phyloP scores from a whole-genome alignment of 345 rosid genomes.

The Salix brachista region DNA sequence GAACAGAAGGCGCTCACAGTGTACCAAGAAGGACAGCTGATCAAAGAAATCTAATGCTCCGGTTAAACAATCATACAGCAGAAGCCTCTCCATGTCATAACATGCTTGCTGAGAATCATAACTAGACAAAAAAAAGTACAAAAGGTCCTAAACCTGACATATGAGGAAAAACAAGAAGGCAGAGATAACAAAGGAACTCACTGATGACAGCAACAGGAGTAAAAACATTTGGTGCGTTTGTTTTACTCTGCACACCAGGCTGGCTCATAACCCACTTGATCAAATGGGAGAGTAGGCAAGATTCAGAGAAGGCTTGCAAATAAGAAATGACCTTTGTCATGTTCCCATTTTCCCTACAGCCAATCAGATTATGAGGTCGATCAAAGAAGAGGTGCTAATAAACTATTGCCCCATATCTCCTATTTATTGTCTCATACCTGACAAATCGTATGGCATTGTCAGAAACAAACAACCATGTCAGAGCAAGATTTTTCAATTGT shows the following conservation, averaged over 20 bases:
- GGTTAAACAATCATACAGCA: slow-evolving; percentile 14
- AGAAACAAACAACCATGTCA: slow-evolving; percentile 55
- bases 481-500: slow-evolving; percentile 47
- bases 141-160: slow-evolving; percentile 7
- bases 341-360: slow-evolving; percentile 50
- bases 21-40: slow-evolving; percentile 17
- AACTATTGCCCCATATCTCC: background rate
- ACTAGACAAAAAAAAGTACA: slow-evolving; percentile 7
- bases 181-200: slow-evolving; percentile 38
- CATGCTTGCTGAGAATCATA: slow-evolving; percentile 24
- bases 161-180: slow-evolving; percentile 7
- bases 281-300: slow-evolving; percentile 44
- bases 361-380: slow-evolving; percentile 23
- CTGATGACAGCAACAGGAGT: slow-evolving; percentile 55
- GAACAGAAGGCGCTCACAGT: slow-evolving; percentile 3
- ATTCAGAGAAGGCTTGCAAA: slow-evolving; percentile 43
- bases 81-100: slow-evolving; percentile 15
- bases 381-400: slow-evolving; percentile 11
- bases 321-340: slow-evolving; percentile 37
- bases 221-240: slow-evolving; percentile 29
- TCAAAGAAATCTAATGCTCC: slow-evolving; percentile 22
- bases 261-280: slow-evolving; percentile 51
- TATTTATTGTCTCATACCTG: slow-evolving; percentile 38
- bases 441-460: slow-evolving; percentile 37
- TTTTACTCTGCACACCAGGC: slow-evolving; percentile 36